phyloP scores from a whole-genome alignment of 495 filamentous ascomycete species.

The Entonaema liquescens region DNA sequence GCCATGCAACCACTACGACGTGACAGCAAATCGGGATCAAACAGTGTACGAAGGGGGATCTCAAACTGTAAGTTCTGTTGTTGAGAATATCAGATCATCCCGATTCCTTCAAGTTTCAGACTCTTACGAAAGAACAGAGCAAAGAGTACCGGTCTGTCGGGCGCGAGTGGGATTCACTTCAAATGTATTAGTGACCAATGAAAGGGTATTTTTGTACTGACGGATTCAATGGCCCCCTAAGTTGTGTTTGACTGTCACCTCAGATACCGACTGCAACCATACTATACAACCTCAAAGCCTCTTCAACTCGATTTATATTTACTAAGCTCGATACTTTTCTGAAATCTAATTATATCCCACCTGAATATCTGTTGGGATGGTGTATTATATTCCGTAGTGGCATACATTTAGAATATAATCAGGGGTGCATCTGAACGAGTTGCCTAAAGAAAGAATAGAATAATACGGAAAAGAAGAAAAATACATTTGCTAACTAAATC shows the following conservation, averaged over 20 bases:
- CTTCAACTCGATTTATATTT: slow-evolving; percentile 8
- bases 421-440: too few species aligned
- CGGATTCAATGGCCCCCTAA: slow-evolving; percentile 8
- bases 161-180: slow-evolving; percentile 1
- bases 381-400: too few species aligned
- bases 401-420: too few species aligned
- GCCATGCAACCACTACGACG: too few species aligned
- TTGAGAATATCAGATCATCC: slow-evolving; percentile 23
- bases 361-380: too few species aligned
- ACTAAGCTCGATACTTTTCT: background rate
- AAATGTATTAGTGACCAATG: background rate
- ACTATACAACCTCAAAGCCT: slow-evolving; percentile 9
- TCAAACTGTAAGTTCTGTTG: background rate
- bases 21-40: too few species aligned
- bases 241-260: background rate
- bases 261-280: slow-evolving; percentile 24
- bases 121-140: background rate
- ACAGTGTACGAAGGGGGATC: too few species aligned
- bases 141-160: slow-evolving; percentile 3
- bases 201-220: slow-evolving; percentile 25
- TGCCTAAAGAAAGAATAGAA: too few species aligned
- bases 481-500: background rate
- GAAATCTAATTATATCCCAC: background rate
- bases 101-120: slow-evolving; percentile 29
- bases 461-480: too few species aligned